Percentiles rank a stretch among this genome's conserved stretches.
These are phyloP conservation scores for Chrysochromulina tobinii DNA, from an alignment of 78 protist species.

Conservation along the genomic window DNA sequence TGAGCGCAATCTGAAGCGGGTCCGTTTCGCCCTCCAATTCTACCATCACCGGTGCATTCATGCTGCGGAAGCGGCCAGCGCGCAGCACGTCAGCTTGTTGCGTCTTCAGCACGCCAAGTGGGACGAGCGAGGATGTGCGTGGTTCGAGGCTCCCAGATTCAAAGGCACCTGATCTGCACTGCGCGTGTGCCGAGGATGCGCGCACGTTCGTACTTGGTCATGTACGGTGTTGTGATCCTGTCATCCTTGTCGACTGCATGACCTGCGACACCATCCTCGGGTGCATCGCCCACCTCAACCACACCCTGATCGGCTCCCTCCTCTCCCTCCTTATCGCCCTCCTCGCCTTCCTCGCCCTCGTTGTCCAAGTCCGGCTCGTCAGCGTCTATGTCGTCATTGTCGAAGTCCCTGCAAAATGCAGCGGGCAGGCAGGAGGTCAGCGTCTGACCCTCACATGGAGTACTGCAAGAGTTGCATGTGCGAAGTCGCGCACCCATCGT, in stretches of 20 bases:
- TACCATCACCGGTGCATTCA: slow-evolving; percentile 93
- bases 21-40: slow-evolving; percentile 91
- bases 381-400: too few species aligned
- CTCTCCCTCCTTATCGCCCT: neutral
- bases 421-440: too few species aligned
- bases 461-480: too few species aligned
- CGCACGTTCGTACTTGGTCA: slow-evolving; percentile 94
- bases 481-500: too few species aligned
- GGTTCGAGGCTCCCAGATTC: neutral
- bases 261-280: neutral
- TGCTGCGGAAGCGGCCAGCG: slow-evolving; percentile 23
- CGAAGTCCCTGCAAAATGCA: too few species aligned
- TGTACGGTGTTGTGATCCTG: slow-evolving; percentile 77
- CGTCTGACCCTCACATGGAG: too few species aligned
- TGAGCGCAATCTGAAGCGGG: slow-evolving; percentile 90
- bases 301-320: neutral
- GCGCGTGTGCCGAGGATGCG: slow-evolving; percentile 93
- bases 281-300: neutral
- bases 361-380: neutral
- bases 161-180: slow-evolving; percentile 74
- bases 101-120: neutral
- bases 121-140: neutral
- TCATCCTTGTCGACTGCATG: neutral
- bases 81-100: neutral
- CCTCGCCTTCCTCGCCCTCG: neutral